Percentiles rank a stretch among this genome's conserved stretches.
Conservation (phyloP, 1,284 basidiomycete species). For the Ceratobasidium sp. region DNA sequence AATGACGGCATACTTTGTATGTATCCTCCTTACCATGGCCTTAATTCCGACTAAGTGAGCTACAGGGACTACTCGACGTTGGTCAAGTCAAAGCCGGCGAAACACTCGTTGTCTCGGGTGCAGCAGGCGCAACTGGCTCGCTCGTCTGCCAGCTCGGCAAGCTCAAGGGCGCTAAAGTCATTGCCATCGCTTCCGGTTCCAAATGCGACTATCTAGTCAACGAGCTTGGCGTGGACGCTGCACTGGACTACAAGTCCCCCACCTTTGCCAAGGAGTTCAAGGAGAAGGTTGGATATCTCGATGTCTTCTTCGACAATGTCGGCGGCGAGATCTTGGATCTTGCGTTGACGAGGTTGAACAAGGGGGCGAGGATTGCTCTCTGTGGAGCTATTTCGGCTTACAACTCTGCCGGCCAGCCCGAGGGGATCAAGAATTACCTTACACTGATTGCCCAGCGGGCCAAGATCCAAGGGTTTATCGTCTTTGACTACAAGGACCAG, state of each 20-base stretch:
- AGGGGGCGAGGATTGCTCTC: constrained; percentile 59
- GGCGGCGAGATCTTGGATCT: constrained; percentile 71
- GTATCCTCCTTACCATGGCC: constrained; percentile 47
- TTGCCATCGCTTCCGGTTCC: constrained; percentile 80
- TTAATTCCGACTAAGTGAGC: neutral
- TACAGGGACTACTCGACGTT: constrained; percentile 83
- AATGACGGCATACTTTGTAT: constrained; percentile 84
- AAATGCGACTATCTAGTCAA: constrained; percentile 86
- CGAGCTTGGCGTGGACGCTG: constrained; percentile 83
- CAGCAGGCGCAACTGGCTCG: constrained; percentile 87
- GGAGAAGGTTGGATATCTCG: constrained; percentile 68
- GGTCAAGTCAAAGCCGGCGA: constrained; percentile 84
- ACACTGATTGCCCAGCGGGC: constrained; percentile 59
- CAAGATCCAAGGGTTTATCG: constrained; percentile 60
- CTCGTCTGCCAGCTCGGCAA: constrained; percentile 82
- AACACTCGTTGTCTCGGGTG: constrained; percentile 85
- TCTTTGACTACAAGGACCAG: constrained; percentile 69
- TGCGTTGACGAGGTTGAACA: constrained; percentile 57
- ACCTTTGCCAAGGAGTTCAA: constrained; percentile 76
- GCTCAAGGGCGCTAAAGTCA: constrained; percentile 77
- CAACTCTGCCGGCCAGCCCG: constrained; percentile 36
- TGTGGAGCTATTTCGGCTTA: constrained; percentile 59
- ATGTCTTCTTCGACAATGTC: constrained; percentile 90
- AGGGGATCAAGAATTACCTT: constrained; percentile 42
- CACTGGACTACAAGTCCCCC: constrained; percentile 87